These are phyloP conservation scores for Bryopsis sp. DNA, from an alignment of 139 green algal species.

Conservation along the genomic window DNA sequence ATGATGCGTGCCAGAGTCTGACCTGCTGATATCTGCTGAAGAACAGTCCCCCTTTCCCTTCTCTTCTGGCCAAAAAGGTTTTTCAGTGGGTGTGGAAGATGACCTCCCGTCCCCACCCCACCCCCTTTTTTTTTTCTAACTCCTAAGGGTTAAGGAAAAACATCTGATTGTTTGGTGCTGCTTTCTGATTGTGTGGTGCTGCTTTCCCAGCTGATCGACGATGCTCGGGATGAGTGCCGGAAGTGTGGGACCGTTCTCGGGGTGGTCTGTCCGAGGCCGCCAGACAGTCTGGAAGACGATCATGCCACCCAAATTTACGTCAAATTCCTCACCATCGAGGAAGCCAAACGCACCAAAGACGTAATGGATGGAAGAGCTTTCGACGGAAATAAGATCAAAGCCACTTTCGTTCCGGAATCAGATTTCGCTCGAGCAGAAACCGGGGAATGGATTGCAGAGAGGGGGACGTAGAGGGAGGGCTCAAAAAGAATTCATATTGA, in stretches of 20 bases:
- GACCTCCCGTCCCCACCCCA: no score
- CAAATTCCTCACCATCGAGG: conserved; percentile 34
- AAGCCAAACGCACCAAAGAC: conserved; percentile 31
- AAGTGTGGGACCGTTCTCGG: conserved; percentile 49
- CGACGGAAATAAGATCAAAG: conserved; percentile 61
- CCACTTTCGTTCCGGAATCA: conserved; percentile 37
- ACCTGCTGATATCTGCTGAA: no score
- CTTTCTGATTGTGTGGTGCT: neutral
- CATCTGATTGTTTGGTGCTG: no score
- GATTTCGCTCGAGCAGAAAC: conserved; percentile 48
- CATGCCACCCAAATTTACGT: conserved; percentile 55
- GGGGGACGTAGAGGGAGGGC: neutral
- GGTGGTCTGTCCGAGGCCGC: conserved; percentile 48
- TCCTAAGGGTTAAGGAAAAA: no score
- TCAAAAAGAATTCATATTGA: neutral
- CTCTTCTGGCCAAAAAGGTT: no score
- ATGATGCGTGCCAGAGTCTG: no score
- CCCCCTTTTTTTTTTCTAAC: no score
- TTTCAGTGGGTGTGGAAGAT: no score
- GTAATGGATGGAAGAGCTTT: conserved; percentile 62
- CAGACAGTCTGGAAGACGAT: conserved; percentile 22
- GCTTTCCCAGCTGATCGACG: conserved; percentile 48
- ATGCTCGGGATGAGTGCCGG: conserved; percentile 53
- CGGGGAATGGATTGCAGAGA: conserved; percentile 48
- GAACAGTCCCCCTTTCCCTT: no score